phyloP scores from a whole-genome alignment of 2,329 filamentous ascomycete genomes.

The Orbilia brochopaga region DNA sequence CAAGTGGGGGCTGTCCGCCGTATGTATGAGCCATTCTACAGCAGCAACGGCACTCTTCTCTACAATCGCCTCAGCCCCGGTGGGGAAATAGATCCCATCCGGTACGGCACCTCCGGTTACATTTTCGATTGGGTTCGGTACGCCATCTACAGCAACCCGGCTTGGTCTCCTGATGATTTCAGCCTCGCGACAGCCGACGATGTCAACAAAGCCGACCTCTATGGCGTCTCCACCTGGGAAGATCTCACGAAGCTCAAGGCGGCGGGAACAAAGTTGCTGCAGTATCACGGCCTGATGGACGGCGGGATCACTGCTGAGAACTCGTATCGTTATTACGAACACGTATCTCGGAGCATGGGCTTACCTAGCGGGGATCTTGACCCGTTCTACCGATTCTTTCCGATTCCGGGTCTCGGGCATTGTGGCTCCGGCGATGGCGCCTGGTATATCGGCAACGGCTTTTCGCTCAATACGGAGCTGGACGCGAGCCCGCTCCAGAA shows the following conservation, averaged over 20 bases:
- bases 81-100: background rate
- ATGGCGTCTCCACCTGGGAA: slow-evolving; percentile 58
- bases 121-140: slow-evolving; percentile 60
- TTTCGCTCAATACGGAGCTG: background rate
- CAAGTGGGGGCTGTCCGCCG: slow-evolving; percentile 56
- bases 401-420: slow-evolving; percentile 56
- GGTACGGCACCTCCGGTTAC: background rate
- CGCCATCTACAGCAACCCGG: slow-evolving; percentile 59
- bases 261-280: slow-evolving; percentile 60
- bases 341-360: slow-evolving; percentile 18
- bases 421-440: slow-evolving; percentile 56
- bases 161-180: slow-evolving; percentile 58
- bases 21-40: slow-evolving; percentile 57
- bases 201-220: slow-evolving; percentile 56
- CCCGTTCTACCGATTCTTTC: slow-evolving; percentile 57
- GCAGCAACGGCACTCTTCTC: slow-evolving; percentile 56
- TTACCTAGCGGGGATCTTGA: slow-evolving; percentile 47
- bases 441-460: slow-evolving; percentile 25
- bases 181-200: slow-evolving; percentile 57
- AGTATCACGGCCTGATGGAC: slow-evolving; percentile 60
- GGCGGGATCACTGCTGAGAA: slow-evolving; percentile 20
- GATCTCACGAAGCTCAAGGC: slow-evolving; percentile 58
- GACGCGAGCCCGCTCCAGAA: background rate
- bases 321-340: slow-evolving; percentile 30
- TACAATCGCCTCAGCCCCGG: slow-evolving; percentile 43